Evolutionary conservation across 2,329 filamentous ascomycete genomes (phyloP).

Genomic region (Cladosporium halotolerans): DNA sequence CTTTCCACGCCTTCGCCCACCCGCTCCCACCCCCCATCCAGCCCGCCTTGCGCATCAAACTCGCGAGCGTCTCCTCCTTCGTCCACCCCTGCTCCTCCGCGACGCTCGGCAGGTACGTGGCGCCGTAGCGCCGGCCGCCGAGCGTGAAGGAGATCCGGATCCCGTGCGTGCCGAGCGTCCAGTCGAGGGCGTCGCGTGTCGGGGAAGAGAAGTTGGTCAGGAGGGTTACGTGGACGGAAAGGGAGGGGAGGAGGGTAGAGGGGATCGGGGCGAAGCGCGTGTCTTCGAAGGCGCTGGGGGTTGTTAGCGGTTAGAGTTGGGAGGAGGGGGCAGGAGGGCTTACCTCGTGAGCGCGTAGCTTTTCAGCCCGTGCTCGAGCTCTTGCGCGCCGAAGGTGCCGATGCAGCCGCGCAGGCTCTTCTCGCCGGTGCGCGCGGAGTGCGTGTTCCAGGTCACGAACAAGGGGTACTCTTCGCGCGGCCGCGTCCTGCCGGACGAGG

Average conservation of each 20-base stretch:
- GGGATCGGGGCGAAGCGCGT: constrained; percentile 55
- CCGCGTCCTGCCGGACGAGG: not conserved
- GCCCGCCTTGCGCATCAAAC: constrained; percentile 89
- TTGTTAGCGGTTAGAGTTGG: constrained; percentile 11
- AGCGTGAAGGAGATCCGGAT: constrained; percentile 79
- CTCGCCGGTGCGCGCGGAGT: constrained; percentile 50
- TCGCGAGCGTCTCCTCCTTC: constrained; percentile 84
- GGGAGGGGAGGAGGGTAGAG: constrained; percentile 60
- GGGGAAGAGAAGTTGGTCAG: constrained; percentile 61
- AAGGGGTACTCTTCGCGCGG: constrained; percentile 53
- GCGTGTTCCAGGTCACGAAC: constrained; percentile 91
- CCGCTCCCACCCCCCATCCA: constrained; percentile 58
- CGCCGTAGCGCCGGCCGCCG: constrained; percentile 65
- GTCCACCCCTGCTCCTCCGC: constrained; percentile 90
- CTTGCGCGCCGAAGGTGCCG: constrained; percentile 79
- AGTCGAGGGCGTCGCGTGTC: constrained; percentile 65
- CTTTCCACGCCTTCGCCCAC: constrained; percentile 59
- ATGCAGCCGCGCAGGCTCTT: constrained; percentile 85
- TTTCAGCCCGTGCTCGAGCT: constrained; percentile 65
- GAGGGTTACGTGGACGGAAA: constrained; percentile 66
- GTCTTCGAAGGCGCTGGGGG: constrained; percentile 55
- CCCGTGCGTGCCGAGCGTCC: constrained; percentile 80
- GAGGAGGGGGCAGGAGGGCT: constrained; percentile 23
- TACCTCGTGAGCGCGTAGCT: constrained; percentile 78
- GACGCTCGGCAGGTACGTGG: constrained; percentile 90